These are phyloP conservation scores for Botrytis medusae DNA, from an alignment of 2,329 filamentous ascomycete genomes.

Conservation along the genomic window DNA sequence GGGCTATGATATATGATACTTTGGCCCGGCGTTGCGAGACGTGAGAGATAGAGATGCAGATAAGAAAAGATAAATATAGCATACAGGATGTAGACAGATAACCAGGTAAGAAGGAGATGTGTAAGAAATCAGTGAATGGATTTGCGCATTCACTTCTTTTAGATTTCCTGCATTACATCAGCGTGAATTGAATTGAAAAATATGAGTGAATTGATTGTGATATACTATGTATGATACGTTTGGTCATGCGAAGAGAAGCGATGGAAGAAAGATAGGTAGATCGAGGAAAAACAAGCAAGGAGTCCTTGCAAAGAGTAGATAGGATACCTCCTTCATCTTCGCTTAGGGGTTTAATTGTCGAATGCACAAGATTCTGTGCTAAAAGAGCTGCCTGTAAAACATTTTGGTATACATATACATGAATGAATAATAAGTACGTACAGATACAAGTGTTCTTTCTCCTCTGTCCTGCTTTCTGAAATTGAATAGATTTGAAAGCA, in stretches of 20 bases:
- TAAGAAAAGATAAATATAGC: not conserved
- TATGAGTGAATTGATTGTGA: not conserved
- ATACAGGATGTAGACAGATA: not conserved
- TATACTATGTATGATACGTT: not conserved
- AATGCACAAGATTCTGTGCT: not conserved
- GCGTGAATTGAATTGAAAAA: not conserved
- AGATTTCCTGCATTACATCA: not conserved
- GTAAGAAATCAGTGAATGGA: not conserved
- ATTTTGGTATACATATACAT: constrained; percentile 16
- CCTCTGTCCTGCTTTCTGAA: not conserved
- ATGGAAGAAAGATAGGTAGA: constrained; percentile 72
- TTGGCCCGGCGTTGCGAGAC: not conserved
- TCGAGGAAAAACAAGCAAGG: constrained; percentile 44
- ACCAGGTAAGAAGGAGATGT: not conserved
- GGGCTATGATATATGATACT: not conserved
- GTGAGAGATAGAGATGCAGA: not conserved
- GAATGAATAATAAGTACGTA: constrained; percentile 4
- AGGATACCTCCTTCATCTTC: not conserved
- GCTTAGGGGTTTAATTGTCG: not conserved
- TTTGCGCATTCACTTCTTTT: not conserved
- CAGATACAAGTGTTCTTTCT: constrained; percentile 8
- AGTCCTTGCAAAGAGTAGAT: constrained; percentile 27
- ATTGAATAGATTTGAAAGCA: not conserved
- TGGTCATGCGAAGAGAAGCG: constrained; percentile 81
- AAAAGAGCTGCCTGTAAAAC: not conserved